A percentile compares a stretch with the other conserved stretches of the same genome.
Conservation (phyloP, 768 basidiomycete genomes). For the Xerocomellus dryophilus region DNA sequence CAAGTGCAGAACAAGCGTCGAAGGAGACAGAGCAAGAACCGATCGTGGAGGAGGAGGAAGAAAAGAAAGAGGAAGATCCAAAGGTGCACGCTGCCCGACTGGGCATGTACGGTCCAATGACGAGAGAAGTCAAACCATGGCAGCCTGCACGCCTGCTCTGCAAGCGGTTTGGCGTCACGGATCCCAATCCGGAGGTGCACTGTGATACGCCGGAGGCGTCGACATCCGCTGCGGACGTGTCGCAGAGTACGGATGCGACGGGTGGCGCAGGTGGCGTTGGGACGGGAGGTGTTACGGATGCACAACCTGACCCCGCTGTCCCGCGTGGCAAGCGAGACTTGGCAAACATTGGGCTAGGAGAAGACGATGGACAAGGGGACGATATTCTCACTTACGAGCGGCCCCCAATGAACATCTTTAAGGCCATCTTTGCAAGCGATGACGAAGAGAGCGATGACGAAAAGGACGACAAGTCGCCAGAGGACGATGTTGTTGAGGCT, state of each 20-base stretch:
- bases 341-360: constrained; percentile 84
- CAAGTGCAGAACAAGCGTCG: constrained; percentile 35
- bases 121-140: constrained; percentile 72
- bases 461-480: constrained; percentile 27
- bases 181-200: constrained; percentile 65
- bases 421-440: constrained; percentile 95
- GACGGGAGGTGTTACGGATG: background rate
- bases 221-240: constrained; percentile 14
- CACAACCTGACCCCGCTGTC: background rate
- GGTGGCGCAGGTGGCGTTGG: background rate
- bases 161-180: constrained; percentile 90
- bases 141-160: constrained; percentile 83
- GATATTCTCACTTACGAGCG: constrained; percentile 87
- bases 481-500: constrained; percentile 2
- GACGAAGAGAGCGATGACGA: constrained; percentile 85
- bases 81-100: constrained; percentile 76
- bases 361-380: constrained; percentile 84
- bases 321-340: constrained; percentile 51
- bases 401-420: constrained; percentile 91
- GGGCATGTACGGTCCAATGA: constrained; percentile 90
- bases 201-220: constrained; percentile 30
- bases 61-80: constrained; percentile 62
- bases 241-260: constrained; percentile 5
- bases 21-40: constrained; percentile 45
- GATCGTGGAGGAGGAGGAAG: constrained; percentile 37